These are phyloP conservation scores for Russula sp. DNA, from an alignment of 768 basidiomycete species.

Conservation along the genomic window DNA sequence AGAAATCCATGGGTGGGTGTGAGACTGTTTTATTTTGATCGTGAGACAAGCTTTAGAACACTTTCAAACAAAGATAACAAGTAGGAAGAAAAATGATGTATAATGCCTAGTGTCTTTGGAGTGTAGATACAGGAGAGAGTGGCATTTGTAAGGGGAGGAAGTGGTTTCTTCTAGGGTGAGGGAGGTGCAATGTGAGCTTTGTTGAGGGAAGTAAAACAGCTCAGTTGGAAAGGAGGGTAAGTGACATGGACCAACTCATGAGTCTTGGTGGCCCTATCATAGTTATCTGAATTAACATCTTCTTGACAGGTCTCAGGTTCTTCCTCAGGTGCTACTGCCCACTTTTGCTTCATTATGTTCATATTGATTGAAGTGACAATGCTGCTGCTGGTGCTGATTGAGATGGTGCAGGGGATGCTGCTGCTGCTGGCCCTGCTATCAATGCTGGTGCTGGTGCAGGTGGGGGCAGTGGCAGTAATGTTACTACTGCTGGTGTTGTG, in stretches of 20 bases:
- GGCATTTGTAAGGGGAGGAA: conserved; percentile 23
- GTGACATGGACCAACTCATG: conserved; percentile 8
- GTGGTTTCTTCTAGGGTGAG: conserved; percentile 44
- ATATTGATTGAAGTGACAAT: conserved; percentile 54
- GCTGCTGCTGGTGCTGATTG: too few species aligned
- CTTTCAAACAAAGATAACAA: neutral
- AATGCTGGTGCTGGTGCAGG: too few species aligned
- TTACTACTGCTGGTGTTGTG: too few species aligned
- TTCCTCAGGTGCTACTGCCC: conserved; percentile 58
- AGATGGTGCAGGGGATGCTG: too few species aligned
- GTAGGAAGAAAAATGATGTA: conserved; percentile 18
- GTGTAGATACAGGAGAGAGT: conserved; percentile 20
- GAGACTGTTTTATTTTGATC: conserved; percentile 20
- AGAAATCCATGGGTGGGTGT: conserved; percentile 24
- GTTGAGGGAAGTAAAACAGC: neutral
- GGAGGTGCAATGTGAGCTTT: conserved; percentile 49
- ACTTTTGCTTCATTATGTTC: conserved; percentile 67
- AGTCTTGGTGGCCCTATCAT: conserved; percentile 24
- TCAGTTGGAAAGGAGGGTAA: neutral
- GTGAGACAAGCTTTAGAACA: neutral
- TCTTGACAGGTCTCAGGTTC: conserved; percentile 37
- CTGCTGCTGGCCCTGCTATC: too few species aligned
- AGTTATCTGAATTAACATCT: conserved; percentile 19
- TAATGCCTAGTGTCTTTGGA: conserved; percentile 29
- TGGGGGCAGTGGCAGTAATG: too few species aligned